Base-by-base conservation (phyloP, 2,329 filamentous ascomycete species). In the Fusarium tjaetaba region DNA sequence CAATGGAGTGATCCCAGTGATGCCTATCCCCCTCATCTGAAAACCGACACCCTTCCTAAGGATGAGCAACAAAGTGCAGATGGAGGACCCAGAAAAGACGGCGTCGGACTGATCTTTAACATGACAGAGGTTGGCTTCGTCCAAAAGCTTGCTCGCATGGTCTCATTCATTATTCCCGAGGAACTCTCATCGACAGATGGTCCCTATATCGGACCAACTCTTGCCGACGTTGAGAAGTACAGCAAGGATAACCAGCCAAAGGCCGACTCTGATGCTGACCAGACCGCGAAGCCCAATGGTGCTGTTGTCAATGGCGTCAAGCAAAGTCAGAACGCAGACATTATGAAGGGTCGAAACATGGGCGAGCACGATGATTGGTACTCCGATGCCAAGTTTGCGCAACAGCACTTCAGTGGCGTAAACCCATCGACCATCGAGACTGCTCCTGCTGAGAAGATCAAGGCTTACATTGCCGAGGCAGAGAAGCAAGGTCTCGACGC, bases 281-380 rank as follows among this genome's bases (percentile, higher is more conserved):
- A 16, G 34, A 18, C 7, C 34, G 34, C 34, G 4, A 43, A 45
- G 13, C 16, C 53, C 10, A 57, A 57, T 11, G n/a, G 38, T 11
- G 14, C 14, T 13, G 24, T 39, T 13, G 24, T 9, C 8, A 28
- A 39, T 18, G 30, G 43, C 15, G 39, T 10, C 10, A 38, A 52
- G 16, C 45, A 49, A 34, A 56, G 49, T 5, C 61, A 66, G 42
- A 48, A 55, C 11, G 42, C 48, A 20, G 63, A 74, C 2, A 74
- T 74, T 10, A 74, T 74, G 72, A 56, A 66, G 30, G 71, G 72
- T 1, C 20, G 48, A 15, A 74, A 74, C 43, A 74, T 74, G 5
- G 71, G 61, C 4, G 43, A 70, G 10, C 46, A 69, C 2, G 38
- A 26, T 14, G 64, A 74, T 24, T 74, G 72, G 72, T 74, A 74